Base-by-base conservation (phyloP, 306 rosid species). In the Fagus crenata region DNA sequence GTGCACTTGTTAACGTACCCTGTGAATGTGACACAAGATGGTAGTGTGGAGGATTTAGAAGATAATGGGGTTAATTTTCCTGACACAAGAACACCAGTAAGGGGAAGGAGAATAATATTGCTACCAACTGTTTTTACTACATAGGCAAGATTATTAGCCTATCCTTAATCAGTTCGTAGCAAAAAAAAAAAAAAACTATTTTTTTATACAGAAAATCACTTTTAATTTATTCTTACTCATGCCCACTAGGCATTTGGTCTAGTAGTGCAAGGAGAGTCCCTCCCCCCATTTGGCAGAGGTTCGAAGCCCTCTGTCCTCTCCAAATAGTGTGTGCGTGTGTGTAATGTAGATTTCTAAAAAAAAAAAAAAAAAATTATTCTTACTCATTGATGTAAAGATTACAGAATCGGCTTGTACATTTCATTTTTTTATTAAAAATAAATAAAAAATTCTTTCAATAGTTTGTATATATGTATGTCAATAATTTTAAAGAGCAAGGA, bases 1-100 rank as follows among this genome's bases (percentile, higher is more conserved):
- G 93, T 88, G 68, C 98, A 93, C 75, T 89, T 91, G 36, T 86
- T 89, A 32, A 84, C 85, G 41, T 93, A 91, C 67, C 98, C 98
- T 18, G 39, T 89, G 60, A 80, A 53, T 18, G 88, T 91, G 11
- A 85, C 81, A 40, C 65, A 75, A 67, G 81, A 85, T n/a, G 98
- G 96, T 33, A 55, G n/a, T 65, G 67, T 91, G 39, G 89, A 91
- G 73, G 90, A 88, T 46, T 49, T 67, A 13, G 46, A 7, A 17
- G 76, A 81, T 6, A 68, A 75, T 58, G 89, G 83, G 58, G 87
- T 76, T 73, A 79, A 69, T 83, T 91, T 93, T 86, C 96, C 97
- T 49, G 98, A 89, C 78, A 91, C 98, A 0, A 86, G 77, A 58
- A 75, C 84, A 77, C 67, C 60, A 7, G 84, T 89, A 0, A 88